Base-by-base conservation (phyloP, 306 rosid species). In the Purshia tridentata region DNA sequence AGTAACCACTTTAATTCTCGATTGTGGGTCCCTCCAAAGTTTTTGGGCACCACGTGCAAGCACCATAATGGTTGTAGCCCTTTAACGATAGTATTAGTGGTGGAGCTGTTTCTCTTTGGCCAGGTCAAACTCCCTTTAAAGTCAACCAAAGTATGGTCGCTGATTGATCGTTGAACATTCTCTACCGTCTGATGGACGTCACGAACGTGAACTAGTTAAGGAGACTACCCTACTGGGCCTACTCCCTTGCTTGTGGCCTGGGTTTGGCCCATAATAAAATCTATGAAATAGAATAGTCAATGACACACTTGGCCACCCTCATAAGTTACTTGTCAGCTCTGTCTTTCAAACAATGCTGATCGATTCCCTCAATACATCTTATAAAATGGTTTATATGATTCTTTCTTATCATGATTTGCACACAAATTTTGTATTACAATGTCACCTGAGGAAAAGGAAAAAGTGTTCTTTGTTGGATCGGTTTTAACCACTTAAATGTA, bases 161-260 rank as follows among this genome's bases (percentile, higher is more conserved):
- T n/a, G 64, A 70, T 56, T 56, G 75, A 12, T 45, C 4, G 4
- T 71, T 23, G 75, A 71, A 61, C 4, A 4, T 56, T 56, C n/a
- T 44, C 6, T 4, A 56, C 66, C 66, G 75, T 57, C 35, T 4
- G 56, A 44, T 71, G 54, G 41, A 48, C 29, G 54, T 15, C 41
- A 20, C 3, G 23, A 6, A 6, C 13, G 40, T 11, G 14, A 4
- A 46, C 66, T 13, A 29, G 13, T 37, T 37, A 3, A 60, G 20
- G 19, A 18, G 45, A 37, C 63, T 23, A 6, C 19, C 11, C 18
- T 13, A 35, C 41, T 23, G 29, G 29, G 29, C 18, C 1, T 22
- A 10, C 41, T 23, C 41, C 40, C 42, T 29, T 29, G 35, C n/a
- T 29, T 22, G 42, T 60, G 65, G 66, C 66, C 46, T 60, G 10